Conservation (phyloP, 2,329 filamentous ascomycete species). For the Sphaceloma murrayae region DNA sequence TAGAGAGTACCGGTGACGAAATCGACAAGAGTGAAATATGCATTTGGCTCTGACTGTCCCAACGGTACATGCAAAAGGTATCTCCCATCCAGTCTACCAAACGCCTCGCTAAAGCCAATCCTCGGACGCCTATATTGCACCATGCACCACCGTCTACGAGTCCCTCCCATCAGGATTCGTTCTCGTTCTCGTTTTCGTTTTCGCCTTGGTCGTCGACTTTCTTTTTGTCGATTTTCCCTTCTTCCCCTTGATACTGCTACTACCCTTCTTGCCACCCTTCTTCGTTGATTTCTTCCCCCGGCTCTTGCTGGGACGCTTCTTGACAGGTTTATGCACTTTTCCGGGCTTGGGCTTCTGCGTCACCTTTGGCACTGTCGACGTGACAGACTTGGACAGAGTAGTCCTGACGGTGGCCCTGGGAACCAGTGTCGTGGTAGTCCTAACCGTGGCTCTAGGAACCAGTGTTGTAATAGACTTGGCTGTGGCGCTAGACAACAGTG, state of each 20-base stretch:
- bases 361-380: no score
- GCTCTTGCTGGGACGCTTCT: no score
- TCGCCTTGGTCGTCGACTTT: not conserved
- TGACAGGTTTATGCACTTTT: no score
- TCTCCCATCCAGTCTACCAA: conserved; percentile 3
- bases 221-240: conserved; percentile 1
- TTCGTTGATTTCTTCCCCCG: not conserved
- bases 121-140: not conserved
- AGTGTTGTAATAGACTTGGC: no score
- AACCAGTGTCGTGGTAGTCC: conserved; percentile 1
- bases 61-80: not conserved
- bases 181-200: not conserved
- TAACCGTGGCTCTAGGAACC: no score
- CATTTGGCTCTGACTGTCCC: not conserved
- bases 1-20: no score
- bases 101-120: conserved; percentile 1
- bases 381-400: no score
- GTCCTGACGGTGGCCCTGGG: not conserved
- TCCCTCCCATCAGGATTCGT: conserved; percentile 4
- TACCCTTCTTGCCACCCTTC: not conserved
- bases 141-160: not conserved
- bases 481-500: no score
- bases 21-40: not conserved
- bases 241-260: not conserved
- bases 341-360: no score